Evolutionary conservation across 2,329 filamentous ascomycete species (phyloP).

Genomic region (Fusarium sp.): DNA sequence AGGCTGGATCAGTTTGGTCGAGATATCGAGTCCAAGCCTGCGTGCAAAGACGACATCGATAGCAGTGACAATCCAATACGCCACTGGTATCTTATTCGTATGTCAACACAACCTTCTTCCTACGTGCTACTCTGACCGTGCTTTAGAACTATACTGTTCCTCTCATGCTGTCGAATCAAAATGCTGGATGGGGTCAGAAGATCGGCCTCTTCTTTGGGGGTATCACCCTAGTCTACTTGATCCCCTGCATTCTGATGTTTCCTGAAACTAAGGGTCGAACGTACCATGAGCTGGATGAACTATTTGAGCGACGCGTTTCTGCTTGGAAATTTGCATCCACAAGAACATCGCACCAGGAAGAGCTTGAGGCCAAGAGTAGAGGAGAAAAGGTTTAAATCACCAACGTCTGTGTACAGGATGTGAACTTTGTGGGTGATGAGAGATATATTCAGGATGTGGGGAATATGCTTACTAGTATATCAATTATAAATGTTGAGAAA

Average conservation of each 20-base stretch:
- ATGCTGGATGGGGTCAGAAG: neutral
- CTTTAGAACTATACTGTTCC: neutral
- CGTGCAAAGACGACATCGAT: neutral
- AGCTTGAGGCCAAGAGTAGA: rapidly evolving
- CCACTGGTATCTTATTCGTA: neutral
- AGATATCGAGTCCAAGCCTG: neutral
- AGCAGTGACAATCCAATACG: neutral
- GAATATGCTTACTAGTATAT: no score
- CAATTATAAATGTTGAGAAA: no score
- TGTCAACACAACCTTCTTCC: neutral
- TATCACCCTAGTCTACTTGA: neutral
- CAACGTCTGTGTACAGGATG: no score
- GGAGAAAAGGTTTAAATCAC: neutral
- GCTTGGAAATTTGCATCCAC: neutral
- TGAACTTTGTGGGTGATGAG: no score
- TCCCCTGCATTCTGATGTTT: neutral
- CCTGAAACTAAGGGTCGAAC: neutral
- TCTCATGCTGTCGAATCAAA: neutral
- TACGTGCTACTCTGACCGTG: neutral
- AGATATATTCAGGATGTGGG: no score
- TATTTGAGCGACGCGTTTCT: neutral
- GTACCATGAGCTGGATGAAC: neutral
- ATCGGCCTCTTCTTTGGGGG: neutral
- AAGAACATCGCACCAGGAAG: neutral
- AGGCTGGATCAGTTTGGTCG: neutral